These are phyloP conservation scores for Euryodendron excelsum DNA, from an alignment of 148 eudicot species.

Conservation along the genomic window DNA sequence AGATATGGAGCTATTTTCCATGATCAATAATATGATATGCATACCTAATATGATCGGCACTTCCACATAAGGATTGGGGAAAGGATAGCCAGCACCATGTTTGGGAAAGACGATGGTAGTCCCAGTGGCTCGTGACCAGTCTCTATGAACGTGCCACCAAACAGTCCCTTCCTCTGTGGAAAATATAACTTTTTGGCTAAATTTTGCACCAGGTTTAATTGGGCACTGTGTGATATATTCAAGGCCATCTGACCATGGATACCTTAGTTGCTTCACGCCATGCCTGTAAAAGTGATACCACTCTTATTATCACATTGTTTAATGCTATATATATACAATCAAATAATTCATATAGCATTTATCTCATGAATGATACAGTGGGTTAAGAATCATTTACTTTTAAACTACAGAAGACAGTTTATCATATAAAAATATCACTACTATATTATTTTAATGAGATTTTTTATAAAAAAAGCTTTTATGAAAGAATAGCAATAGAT, in stretches of 20 bases:
- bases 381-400: too few species aligned
- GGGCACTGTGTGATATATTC: constrained; percentile 16
- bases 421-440: too few species aligned
- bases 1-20: neutral
- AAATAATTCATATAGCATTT: too few species aligned
- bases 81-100: constrained; percentile 2
- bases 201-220: constrained; percentile 6
- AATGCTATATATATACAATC: too few species aligned
- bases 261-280: constrained; percentile 11
- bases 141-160: constrained; percentile 23
- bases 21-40: too few species aligned
- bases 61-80: constrained; percentile 2
- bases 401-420: too few species aligned
- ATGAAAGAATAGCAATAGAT: too few species aligned
- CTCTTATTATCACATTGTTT: neutral
- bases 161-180: constrained; percentile 22
- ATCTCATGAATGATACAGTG: too few species aligned
- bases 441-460: too few species aligned
- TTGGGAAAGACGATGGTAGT: constrained; percentile 8
- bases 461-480: too few species aligned
- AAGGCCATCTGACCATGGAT: constrained; percentile 21
- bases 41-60: constrained; percentile 16
- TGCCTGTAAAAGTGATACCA: neutral
- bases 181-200: constrained; percentile 6
- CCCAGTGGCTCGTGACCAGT: constrained; percentile 19